phyloP scores from a whole-genome alignment of 345 rosid species.

The Garcia nutans region DNA sequence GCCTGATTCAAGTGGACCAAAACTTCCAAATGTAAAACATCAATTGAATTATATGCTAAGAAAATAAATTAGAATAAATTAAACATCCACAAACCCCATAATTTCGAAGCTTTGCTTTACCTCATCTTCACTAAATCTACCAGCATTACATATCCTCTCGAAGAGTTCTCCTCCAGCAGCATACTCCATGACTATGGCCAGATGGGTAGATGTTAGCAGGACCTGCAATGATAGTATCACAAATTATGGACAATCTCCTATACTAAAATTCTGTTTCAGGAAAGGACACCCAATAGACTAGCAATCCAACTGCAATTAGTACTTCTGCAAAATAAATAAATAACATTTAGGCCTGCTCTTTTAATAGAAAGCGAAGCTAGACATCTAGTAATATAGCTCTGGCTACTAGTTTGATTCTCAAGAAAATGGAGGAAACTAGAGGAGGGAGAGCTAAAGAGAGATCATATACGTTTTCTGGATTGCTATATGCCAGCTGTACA shows the following conservation, averaged over 20 bases:
- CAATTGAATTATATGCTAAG: background rate
- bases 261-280: background rate
- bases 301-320: background rate
- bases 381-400: background rate
- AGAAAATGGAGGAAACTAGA: background rate
- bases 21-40: background rate
- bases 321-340: background rate
- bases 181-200: conserved; percentile 89
- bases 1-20: conserved; percentile 46
- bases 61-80: background rate
- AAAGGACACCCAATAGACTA: background rate
- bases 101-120: conserved; percentile 25
- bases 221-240: conserved; percentile 41
- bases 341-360: too few relatives aligned
- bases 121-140: conserved; percentile 97
- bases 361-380: too few relatives aligned
- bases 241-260: background rate
- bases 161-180: conserved; percentile 95
- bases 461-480: too few relatives aligned
- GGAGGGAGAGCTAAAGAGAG: too few relatives aligned
- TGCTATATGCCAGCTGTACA: too few relatives aligned
- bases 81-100: background rate
- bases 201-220: conserved; percentile 79
- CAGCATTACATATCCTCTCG: conserved; percentile 79
- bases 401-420: background rate